phyloP scores from a whole-genome alignment of 768 basidiomycete genomes.

The Candolleomyces efflorescens region DNA sequence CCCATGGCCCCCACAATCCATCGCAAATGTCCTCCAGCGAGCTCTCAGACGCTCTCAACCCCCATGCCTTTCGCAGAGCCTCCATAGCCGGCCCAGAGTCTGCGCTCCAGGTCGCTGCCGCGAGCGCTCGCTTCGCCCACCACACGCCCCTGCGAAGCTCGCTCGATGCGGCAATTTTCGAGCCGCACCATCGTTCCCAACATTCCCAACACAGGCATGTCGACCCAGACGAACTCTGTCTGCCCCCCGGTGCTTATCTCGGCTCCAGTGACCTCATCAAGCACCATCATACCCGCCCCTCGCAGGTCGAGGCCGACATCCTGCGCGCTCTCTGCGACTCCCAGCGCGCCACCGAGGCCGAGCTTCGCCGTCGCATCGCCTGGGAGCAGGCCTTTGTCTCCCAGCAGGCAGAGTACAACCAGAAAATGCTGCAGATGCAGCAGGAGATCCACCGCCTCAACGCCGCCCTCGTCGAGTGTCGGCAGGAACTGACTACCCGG shows the following conservation, averaged over 20 bases:
- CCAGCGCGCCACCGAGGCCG: constrained; percentile 42
- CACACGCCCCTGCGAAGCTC: constrained; percentile 60
- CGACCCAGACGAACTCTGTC: constrained; percentile 21
- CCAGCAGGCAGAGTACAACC: constrained; percentile 8
- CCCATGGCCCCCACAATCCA: constrained; percentile 13
- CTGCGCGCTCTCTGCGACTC: constrained; percentile 53
- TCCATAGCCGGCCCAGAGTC: constrained; percentile 5
- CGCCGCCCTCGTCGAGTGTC: not conserved
- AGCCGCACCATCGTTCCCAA: constrained; percentile 23
- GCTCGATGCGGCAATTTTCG: constrained; percentile 56
- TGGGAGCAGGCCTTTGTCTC: constrained; percentile 72
- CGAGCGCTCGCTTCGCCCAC: constrained; percentile 35
- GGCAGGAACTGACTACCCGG: not conserved
- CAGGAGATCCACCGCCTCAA: constrained; percentile 14
- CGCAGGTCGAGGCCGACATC: constrained; percentile 13
- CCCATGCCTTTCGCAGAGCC: constrained; percentile 33
- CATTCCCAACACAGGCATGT: not conserved
- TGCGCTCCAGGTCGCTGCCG: constrained; percentile 19
- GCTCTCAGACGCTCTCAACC: constrained; percentile 77
- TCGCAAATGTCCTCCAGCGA: constrained; percentile 60
- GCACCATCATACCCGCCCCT: not conserved
- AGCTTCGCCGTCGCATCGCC: constrained; percentile 50
- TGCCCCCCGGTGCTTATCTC: not conserved
- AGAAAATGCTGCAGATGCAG: constrained; percentile 13
- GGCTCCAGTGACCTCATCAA: not conserved